Evolutionary conservation across 2,329 filamentous ascomycete species (phyloP).

Genomic region (Aureobasidium sp.): DNA sequence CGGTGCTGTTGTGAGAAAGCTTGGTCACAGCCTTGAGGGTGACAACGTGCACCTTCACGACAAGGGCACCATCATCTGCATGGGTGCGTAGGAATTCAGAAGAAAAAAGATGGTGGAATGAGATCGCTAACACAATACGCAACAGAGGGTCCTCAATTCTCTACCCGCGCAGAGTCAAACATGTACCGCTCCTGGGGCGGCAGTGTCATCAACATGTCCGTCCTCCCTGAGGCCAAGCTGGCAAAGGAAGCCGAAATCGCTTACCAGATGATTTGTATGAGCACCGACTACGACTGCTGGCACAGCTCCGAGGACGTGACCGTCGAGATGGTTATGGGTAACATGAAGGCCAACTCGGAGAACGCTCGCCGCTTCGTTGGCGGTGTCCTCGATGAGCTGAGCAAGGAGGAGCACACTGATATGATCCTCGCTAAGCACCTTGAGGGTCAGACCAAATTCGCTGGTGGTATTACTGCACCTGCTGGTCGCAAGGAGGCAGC

Average conservation of each 20-base stretch:
- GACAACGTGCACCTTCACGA: conserved; percentile 81
- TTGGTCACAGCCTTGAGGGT: conserved; percentile 69
- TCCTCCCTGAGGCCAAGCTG: conserved; percentile 89
- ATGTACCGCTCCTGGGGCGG: conserved; percentile 94
- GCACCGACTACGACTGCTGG: conserved; percentile 99
- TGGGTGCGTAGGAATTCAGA: conserved; percentile 54
- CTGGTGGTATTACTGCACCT: conserved; percentile 74
- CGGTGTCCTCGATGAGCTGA: conserved; percentile 79
- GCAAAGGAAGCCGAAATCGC: conserved; percentile 92
- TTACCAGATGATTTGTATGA: conserved; percentile 99
- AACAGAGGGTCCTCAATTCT: conserved; percentile 97
- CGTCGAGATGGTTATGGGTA: conserved; percentile 92
- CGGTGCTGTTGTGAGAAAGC: conserved; percentile 67
- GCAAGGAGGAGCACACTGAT: conserved; percentile 66
- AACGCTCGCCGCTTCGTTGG: conserved; percentile 82
- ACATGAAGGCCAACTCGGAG: conserved; percentile 87
- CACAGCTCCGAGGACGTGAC: conserved; percentile 73
- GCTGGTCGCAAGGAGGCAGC: conserved; percentile 66
- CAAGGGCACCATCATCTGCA: conserved; percentile 79
- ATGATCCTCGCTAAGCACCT: conserved; percentile 75
- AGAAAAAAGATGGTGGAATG: neutral
- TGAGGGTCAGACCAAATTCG: conserved; percentile 67
- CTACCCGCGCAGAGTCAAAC: conserved; percentile 88
- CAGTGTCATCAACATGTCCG: conserved; percentile 96
- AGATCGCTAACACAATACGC: neutral